Evolutionary conservation across 352 stramenopile genomes (phyloP), one percentile per base, ranked within the genome.

Genomic region (Bremia lactucae): DNA sequence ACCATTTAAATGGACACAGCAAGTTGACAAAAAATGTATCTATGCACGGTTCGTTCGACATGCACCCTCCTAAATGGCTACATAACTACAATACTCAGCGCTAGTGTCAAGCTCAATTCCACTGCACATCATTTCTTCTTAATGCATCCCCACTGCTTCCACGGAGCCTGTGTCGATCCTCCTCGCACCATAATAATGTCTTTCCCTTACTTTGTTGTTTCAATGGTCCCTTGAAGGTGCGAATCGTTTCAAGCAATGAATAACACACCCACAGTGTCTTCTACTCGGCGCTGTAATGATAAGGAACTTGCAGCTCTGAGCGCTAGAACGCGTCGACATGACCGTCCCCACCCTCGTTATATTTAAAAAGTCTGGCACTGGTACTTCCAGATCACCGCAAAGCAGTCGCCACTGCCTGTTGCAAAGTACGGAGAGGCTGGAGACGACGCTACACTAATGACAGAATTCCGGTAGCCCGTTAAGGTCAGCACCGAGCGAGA

Each of bases 341-440:
- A 54, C 24, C 42, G 36, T 51, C 45, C 18, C 58, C 59, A 45
- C 36, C n/a, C n/a, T n/a, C n/a, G n/a, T n/a, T 65, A 52, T 65
- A 74, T 76, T 83, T 91, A 92, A 79, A 91, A 86, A 50, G 74
- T 79, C 64, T 89, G 72, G 58, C 65, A 83, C 57, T 85, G 72
- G 67, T 89, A 92, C 45, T 92, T 92, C 79, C 79, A 92, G 48
- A 89, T 67, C 20, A 87, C 78, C 36, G 76, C 74, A 62, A 87
- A 83, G 59, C 74, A 88, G 54, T 92, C 79, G 8, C 79, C 76
- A 37, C 75, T 89, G 33, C 76, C 79, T 20, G 79, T 92, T 34
- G 76, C 79, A 49, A 92, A 92, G 67, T 89, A 88, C 15, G 79
- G 76, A 31, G 76, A 87, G 35, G 69, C 59, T 23, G 76, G 79